Percentiles rank a stretch among this genome's conserved stretches.
phyloP scores from a whole-genome alignment of 148 eudicot genomes.

The Chenopodium quinoa region DNA sequence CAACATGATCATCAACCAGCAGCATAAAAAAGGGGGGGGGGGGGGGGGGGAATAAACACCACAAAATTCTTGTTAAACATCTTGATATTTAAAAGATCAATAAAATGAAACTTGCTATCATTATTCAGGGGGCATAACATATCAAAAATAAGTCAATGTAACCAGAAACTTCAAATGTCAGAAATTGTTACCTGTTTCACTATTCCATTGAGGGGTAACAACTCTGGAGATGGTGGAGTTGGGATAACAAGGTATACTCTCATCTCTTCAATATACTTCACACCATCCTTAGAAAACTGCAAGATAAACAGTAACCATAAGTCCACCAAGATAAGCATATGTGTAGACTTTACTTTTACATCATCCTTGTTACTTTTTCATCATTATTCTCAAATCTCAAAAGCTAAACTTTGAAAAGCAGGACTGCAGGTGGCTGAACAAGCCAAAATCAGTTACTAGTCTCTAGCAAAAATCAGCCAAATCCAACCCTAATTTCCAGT shows the following conservation, averaged over 20 bases:
- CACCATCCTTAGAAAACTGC: constrained; percentile 42
- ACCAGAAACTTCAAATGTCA: constrained; percentile 22
- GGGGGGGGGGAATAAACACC: no score
- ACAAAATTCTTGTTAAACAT: not conserved
- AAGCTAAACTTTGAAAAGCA: not conserved
- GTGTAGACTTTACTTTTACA: not conserved
- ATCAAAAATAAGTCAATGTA: not conserved
- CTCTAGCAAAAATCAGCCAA: not conserved
- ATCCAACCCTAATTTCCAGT: no score
- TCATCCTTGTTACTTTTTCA: not conserved
- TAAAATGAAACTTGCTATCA: not conserved
- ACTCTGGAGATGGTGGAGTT: constrained; percentile 53
- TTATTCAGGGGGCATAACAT: not conserved
- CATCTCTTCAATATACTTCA: constrained; percentile 67
- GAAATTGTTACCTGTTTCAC: constrained; percentile 36
- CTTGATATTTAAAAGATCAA: not conserved
- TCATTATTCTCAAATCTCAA: not conserved
- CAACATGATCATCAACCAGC: constrained; percentile 34
- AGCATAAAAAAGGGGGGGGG: no score
- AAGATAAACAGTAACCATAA: constrained; percentile 4
- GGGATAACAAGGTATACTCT: constrained; percentile 63
- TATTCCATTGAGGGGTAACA: constrained; percentile 47
- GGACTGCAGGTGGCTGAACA: not conserved
- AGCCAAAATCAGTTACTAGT: not conserved
- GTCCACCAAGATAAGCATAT: not conserved